A percentile compares a stretch with the other conserved stretches of the same genome.
Evolutionary conservation across 345 rosid genomes (phyloP).

Genomic region (Corchorus capsularis): DNA sequence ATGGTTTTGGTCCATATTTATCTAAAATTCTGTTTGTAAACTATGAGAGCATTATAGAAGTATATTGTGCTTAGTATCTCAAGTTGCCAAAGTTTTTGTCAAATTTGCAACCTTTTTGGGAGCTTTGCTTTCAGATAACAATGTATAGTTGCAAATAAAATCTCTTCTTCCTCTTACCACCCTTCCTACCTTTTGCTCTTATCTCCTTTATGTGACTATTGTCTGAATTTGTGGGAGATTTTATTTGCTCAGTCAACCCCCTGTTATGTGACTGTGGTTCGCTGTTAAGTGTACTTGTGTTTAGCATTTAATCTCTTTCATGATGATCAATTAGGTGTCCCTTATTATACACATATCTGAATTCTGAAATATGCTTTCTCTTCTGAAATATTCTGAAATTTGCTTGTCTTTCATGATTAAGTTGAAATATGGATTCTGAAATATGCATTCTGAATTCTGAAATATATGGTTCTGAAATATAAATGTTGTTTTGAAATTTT

Average conservation of each 20-base stretch:
- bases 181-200: not conserved
- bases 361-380: too few relatives aligned
- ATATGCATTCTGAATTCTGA: too few relatives aligned
- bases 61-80: not conserved
- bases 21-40: not conserved
- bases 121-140: not conserved
- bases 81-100: not conserved
- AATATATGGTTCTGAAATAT: too few relatives aligned
- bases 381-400: too few relatives aligned
- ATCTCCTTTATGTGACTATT: not conserved
- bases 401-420: too few relatives aligned
- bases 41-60: not conserved
- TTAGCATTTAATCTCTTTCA: too few relatives aligned
- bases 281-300: too few relatives aligned
- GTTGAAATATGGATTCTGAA: too few relatives aligned
- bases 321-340: too few relatives aligned
- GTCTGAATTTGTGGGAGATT: slow-evolving; percentile 61
- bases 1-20: not conserved
- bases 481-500: too few relatives aligned
- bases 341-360: too few relatives aligned
- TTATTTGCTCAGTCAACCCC: slow-evolving; percentile 82
- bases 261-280: too few relatives aligned
- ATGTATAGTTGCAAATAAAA: not conserved
- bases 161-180: not conserved
- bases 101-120: not conserved